Evolutionary conservation across 345 rosid genomes (phyloP).

Genomic region (Linum usitatissimum): DNA sequence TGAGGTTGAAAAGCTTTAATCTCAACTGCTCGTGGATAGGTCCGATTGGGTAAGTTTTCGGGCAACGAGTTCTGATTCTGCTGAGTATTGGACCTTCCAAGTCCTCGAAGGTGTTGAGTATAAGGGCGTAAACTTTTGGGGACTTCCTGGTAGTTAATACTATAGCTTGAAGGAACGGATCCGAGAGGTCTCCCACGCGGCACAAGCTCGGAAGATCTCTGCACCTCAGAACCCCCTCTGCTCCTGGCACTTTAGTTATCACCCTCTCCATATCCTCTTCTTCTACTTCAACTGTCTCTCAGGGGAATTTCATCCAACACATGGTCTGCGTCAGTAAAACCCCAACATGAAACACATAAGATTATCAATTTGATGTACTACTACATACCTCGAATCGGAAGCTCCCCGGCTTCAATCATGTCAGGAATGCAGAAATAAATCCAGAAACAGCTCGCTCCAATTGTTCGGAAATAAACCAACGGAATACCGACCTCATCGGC

Average conservation of each 20-base stretch:
- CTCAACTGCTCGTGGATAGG: conserved; percentile 37
- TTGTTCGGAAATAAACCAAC: conserved; percentile 23
- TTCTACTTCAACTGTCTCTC: conserved; percentile 12
- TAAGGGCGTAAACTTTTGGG: conserved; percentile 31
- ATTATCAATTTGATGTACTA: background rate
- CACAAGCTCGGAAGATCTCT: conserved; percentile 46
- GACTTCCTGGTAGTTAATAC: conserved; percentile 20
- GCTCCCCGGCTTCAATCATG: conserved; percentile 27
- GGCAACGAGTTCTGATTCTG: conserved; percentile 28
- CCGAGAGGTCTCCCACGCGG: conserved; percentile 16
- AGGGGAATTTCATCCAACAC: conserved; percentile 1
- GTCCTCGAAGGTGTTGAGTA: conserved; percentile 59
- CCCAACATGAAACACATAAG: background rate
- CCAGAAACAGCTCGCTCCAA: conserved; percentile 28
- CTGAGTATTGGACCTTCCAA: conserved; percentile 42
- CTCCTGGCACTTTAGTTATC: conserved; percentile 30
- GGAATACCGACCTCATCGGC: conserved; percentile 26
- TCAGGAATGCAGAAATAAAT: conserved; percentile 20
- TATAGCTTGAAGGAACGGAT: conserved; percentile 11
- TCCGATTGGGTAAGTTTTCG: conserved; percentile 39
- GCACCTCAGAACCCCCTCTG: conserved; percentile 32
- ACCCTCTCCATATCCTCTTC: conserved; percentile 35
- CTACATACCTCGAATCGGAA: conserved; percentile 31
- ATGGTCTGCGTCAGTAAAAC: background rate
- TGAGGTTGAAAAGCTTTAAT: conserved; percentile 12